Percentiles rank a stretch among this genome's conserved stretches.
These are phyloP conservation scores for Kalanchoe fedtschenkoi DNA, from an alignment of 164 flowering plant species.

Conservation along the genomic window DNA sequence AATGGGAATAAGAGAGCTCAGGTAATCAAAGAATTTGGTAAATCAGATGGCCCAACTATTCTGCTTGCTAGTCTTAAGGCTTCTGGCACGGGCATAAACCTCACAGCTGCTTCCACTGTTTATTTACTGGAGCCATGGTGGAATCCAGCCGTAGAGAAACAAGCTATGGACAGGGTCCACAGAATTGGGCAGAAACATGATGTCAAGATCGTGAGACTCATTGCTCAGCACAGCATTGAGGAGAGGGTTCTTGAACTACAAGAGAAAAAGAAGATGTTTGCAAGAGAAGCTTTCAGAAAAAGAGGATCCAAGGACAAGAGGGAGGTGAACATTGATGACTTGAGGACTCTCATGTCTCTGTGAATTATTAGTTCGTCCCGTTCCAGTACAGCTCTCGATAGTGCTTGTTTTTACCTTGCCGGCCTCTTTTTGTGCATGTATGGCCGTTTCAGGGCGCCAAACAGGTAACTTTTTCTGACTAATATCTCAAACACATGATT, in stretches of 20 bases:
- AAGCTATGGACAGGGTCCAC: conserved; percentile 92
- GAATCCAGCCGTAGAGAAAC: conserved; percentile 96
- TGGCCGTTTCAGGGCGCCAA: background rate
- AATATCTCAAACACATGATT: background rate
- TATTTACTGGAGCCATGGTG: conserved; percentile 93
- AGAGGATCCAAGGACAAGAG: conserved; percentile 28
- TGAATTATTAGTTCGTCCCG: conserved; percentile 14
- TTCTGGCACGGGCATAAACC: conserved; percentile 73
- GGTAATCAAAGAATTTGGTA: conserved; percentile 51
- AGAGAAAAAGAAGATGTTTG: conserved; percentile 60
- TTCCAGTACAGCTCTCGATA: background rate
- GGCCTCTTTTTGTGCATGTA: background rate
- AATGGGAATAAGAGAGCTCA: conserved; percentile 52
- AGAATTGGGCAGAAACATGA: conserved; percentile 78
- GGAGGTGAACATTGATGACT: conserved; percentile 44
- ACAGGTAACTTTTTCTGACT: background rate
- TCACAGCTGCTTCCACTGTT: conserved; percentile 73
- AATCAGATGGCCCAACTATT: conserved; percentile 37
- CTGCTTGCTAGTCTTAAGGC: conserved; percentile 78
- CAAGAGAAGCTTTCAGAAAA: conserved; percentile 51
- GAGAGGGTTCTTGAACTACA: conserved; percentile 76
- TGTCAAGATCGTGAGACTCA: conserved; percentile 67
- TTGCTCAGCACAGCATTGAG: conserved; percentile 64
- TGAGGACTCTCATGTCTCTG: conserved; percentile 49
- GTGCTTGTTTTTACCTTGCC: background rate